Evolutionary conservation across 2,329 filamentous ascomycete genomes (phyloP).

Genomic region (Stagonosporopsis cucurbitacearum): DNA sequence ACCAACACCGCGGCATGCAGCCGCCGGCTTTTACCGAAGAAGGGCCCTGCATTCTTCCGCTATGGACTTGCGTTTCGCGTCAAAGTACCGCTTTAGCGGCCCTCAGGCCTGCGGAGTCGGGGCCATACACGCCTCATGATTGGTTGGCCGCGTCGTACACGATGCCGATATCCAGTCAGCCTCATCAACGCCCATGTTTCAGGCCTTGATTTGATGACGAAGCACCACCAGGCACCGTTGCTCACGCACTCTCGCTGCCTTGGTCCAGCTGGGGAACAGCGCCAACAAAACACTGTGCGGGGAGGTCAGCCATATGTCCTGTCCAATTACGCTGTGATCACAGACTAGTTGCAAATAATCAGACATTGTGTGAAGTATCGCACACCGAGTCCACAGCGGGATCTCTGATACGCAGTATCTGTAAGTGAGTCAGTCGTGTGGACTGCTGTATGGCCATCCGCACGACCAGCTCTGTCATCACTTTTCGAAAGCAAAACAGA

Average conservation of each 20-base stretch:
- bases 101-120: conserved; percentile 11
- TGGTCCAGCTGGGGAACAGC: not conserved
- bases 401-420: conserved; percentile 35
- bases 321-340: not conserved
- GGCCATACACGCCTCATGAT: conserved; percentile 2
- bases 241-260: conserved; percentile 5
- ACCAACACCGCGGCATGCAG: conserved; percentile 10
- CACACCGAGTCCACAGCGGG: conserved; percentile 21
- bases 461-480: conserved; percentile 18
- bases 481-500: not conserved
- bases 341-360: not conserved
- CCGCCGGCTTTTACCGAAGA: not conserved
- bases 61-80: conserved; percentile 12
- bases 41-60: conserved; percentile 5
- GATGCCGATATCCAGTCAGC: conserved; percentile 14
- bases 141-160: not conserved
- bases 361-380: conserved; percentile 6
- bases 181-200: conserved; percentile 11
- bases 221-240: conserved; percentile 5
- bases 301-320: conserved; percentile 3
- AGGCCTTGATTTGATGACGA: conserved; percentile 10
- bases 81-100: conserved; percentile 10
- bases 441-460: not conserved
- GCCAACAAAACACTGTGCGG: conserved; percentile 6
- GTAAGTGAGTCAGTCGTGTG: conserved; percentile 14